Conservation (phyloP, 768 basidiomycete species). For the Suillus hirtellus region DNA sequence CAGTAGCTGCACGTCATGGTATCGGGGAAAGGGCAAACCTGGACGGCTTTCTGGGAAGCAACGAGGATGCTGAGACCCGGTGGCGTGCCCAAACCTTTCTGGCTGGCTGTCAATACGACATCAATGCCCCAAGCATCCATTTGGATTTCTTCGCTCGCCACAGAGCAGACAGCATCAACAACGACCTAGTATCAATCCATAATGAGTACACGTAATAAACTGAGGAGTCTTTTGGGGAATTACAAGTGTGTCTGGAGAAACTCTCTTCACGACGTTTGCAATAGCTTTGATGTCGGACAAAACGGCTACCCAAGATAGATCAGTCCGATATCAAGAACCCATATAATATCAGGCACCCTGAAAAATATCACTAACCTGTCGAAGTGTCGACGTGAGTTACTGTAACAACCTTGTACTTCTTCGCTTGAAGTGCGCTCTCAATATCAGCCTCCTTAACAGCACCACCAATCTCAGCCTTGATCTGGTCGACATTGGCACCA, state of each 20-base stretch:
- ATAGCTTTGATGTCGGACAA: slow-evolving; percentile 82
- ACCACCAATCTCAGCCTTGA: slow-evolving; percentile 83
- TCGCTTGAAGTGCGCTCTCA: slow-evolving; percentile 67
- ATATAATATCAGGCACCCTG: not conserved
- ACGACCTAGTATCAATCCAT: slow-evolving; percentile 50
- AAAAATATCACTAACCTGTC: slow-evolving; percentile 50
- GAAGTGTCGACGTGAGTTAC: slow-evolving; percentile 97
- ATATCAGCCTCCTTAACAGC: slow-evolving; percentile 61
- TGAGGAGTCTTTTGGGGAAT: slow-evolving; percentile 8
- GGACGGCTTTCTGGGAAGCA: slow-evolving; percentile 77
- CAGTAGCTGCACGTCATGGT: not conserved
- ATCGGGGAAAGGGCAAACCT: slow-evolving; percentile 35
- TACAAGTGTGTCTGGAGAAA: slow-evolving; percentile 87
- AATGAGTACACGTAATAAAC: not conserved
- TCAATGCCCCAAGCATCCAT: slow-evolving; percentile 96
- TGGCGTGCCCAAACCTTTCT: slow-evolving; percentile 92
- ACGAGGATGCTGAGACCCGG: slow-evolving; percentile 89
- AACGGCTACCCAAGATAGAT: slow-evolving; percentile 52
- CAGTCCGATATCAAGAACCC: not conserved
- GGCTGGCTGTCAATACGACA: slow-evolving; percentile 80
- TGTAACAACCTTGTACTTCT: slow-evolving; percentile 86
- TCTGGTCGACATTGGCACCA: slow-evolving; percentile 82
- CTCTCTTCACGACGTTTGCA: slow-evolving; percentile 64
- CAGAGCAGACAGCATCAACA: slow-evolving; percentile 94
- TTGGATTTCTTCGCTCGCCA: slow-evolving; percentile 92